A percentile compares a stretch with the other conserved stretches of the same genome.
Conservation (phyloP, 352 stramenopile species). For the Phytophthora multivora region DNA sequence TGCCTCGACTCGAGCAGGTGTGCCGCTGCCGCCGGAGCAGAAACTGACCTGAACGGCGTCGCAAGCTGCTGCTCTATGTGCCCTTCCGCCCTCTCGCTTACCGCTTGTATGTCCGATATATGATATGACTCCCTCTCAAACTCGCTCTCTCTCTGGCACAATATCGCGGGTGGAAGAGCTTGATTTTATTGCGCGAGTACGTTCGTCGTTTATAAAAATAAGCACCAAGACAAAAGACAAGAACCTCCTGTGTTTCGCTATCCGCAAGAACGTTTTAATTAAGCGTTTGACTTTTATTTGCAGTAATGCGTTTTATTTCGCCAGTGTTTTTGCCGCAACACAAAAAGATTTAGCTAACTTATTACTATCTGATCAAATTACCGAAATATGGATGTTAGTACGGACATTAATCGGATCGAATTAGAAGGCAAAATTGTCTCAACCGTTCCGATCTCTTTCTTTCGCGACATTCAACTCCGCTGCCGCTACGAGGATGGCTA, state of each 20-base stretch:
- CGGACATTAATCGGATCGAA: not conserved
- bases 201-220: too few relatives aligned
- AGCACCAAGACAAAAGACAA: too few relatives aligned
- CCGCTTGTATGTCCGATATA: not conserved
- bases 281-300: too few relatives aligned
- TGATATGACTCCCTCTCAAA: not conserved
- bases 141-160: too few relatives aligned
- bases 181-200: too few relatives aligned
- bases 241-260: too few relatives aligned
- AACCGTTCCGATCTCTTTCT: not conserved
- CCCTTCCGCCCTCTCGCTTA: not conserved
- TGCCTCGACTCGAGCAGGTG: not conserved
- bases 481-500: not conserved
- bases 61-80: not conserved
- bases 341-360: not conserved
- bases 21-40: not conserved
- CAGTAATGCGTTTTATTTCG: too few relatives aligned
- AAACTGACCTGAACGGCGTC: not conserved
- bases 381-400: not conserved
- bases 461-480: not conserved
- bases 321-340: too few relatives aligned
- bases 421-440: conserved; percentile 2
- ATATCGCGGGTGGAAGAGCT: too few relatives aligned
- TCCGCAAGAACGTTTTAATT: too few relatives aligned
- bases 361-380: too few relatives aligned